A percentile compares a stretch with the other conserved stretches of the same genome.
phyloP scores from a whole-genome alignment of 345 rosid species.

The Raphanus sativus region DNA sequence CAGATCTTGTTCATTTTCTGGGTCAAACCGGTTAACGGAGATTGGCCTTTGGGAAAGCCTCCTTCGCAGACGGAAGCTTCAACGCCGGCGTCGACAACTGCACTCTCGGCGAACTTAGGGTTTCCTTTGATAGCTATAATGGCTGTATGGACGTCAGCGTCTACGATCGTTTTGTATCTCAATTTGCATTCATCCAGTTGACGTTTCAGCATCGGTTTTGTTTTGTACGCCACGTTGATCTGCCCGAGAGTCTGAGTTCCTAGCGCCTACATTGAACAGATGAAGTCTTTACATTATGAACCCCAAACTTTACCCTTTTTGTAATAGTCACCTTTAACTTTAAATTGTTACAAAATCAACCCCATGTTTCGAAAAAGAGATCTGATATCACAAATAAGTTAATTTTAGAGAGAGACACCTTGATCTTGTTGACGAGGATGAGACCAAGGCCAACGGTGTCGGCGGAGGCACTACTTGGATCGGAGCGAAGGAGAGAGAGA shows the following conservation, averaged over 20 bases:
- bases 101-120: constrained; percentile 39
- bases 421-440: constrained; percentile 35
- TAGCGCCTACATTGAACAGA: not conserved
- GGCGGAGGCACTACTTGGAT: constrained; percentile 41
- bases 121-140: constrained; percentile 39
- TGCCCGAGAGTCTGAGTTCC: constrained; percentile 5
- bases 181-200: constrained; percentile 39
- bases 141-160: constrained; percentile 36
- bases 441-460: constrained; percentile 36
- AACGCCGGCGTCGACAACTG: constrained; percentile 28
- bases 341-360: constrained; percentile 1
- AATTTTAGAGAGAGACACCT: not conserved
- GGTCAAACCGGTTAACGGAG: constrained; percentile 37
- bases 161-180: constrained; percentile 42
- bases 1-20: constrained; percentile 32
- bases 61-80: constrained; percentile 39
- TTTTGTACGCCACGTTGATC: constrained; percentile 28
- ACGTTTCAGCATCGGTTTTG: constrained; percentile 33
- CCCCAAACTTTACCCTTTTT: too few relatives aligned
- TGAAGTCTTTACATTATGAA: not conserved
- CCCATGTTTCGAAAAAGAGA: not conserved
- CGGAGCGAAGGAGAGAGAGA: constrained; percentile 30
- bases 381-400: not conserved
- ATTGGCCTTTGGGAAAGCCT: constrained; percentile 25
- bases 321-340: not conserved